Conservation (phyloP, 2,329 filamentous ascomycete genomes). For the Fusarium napiforme region DNA sequence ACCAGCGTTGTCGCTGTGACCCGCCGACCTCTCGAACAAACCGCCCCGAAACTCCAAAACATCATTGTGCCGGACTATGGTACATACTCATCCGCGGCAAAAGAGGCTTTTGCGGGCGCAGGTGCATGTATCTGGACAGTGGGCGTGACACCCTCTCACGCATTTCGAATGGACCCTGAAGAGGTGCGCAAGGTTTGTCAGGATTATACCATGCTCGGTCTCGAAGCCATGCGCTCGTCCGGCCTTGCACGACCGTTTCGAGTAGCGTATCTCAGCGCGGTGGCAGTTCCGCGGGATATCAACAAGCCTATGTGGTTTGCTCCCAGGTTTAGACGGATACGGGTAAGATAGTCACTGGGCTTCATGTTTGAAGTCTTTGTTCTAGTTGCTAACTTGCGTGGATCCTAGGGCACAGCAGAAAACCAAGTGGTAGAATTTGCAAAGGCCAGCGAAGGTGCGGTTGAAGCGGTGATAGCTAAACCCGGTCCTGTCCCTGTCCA, state of each 20-base stretch:
- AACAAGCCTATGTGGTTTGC: background rate
- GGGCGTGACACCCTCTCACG: background rate
- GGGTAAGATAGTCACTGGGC: background rate
- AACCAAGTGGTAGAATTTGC: background rate
- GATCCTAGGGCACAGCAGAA: background rate
- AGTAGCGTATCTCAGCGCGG: background rate
- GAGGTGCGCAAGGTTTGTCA: background rate
- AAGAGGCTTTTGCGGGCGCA: background rate
- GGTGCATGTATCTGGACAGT: background rate
- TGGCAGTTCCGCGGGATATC: background rate
- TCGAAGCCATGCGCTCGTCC: background rate
- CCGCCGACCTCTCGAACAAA: background rate
- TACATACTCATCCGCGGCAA: background rate
- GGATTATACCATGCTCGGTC: background rate
- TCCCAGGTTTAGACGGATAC: background rate
- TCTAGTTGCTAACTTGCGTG: background rate
- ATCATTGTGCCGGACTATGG: background rate
- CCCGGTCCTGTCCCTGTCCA: background rate
- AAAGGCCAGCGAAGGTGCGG: background rate
- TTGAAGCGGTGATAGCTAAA: background rate
- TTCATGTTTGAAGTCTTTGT: fast-evolving
- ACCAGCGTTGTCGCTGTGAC: background rate
- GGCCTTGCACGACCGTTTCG: background rate
- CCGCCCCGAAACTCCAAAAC: background rate
- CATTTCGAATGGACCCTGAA: background rate